phyloP scores from a whole-genome alignment of 2,329 filamentous ascomycete species.

The Teratosphaeria zuluensis region DNA sequence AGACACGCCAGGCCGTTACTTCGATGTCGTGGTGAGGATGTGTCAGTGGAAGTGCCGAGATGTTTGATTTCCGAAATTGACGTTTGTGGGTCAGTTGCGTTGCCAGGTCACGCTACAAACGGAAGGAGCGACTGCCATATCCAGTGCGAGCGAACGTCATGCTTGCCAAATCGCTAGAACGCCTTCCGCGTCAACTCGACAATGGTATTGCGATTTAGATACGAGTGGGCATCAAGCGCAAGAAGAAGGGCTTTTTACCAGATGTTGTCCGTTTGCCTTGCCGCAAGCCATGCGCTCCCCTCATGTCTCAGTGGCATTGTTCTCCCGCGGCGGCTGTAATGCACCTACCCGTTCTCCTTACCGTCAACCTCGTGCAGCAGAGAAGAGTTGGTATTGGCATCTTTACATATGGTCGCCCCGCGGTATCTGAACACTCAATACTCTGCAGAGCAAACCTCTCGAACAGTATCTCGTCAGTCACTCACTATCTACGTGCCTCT shows the following conservation, averaged over 20 bases:
- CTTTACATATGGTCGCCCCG: background rate
- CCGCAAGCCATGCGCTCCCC: background rate
- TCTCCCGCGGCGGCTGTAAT: background rate
- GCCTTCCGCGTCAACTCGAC: background rate
- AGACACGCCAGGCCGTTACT: background rate
- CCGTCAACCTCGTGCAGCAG: background rate
- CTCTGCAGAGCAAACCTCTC: background rate
- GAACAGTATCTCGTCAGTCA: background rate
- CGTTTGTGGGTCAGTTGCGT: background rate
- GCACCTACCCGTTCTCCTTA: background rate
- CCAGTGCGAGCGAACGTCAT: constrained; percentile 1
- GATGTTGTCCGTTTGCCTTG: background rate
- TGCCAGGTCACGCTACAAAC: background rate
- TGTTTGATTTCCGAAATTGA: background rate
- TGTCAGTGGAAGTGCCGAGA: constrained; percentile 1
- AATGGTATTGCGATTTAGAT: background rate
- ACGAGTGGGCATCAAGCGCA: background rate
- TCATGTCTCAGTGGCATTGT: background rate
- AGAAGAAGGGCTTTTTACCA: background rate
- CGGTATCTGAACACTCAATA: background rate
- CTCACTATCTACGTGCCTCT: background rate
- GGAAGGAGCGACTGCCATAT: constrained; percentile 9
- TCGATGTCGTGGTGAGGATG: background rate
- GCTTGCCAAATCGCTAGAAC: background rate
- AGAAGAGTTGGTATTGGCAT: background rate